Evolutionary conservation across 2,329 filamentous ascomycete species (phyloP).

Genomic region (Hymenoscyphus salicellus): DNA sequence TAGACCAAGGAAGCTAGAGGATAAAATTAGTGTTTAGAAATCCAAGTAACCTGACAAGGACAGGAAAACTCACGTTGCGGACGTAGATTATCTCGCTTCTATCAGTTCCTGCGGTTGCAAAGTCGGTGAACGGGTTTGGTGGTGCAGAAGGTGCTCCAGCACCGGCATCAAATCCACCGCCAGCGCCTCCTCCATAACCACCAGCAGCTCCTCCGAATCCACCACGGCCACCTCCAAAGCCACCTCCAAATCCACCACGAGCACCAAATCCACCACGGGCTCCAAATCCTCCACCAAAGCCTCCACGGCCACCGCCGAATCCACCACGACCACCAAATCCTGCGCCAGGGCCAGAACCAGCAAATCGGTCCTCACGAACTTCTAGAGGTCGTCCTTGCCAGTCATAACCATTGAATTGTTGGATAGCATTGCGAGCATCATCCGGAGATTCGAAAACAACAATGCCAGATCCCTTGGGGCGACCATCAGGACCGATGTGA

Average conservation of each 20-base stretch:
- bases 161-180: slow-evolving; percentile 48
- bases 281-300: slow-evolving; percentile 55
- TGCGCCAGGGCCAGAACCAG: slow-evolving; percentile 52
- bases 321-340: slow-evolving; percentile 44
- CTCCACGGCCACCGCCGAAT: slow-evolving; percentile 48
- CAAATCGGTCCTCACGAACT: slow-evolving; percentile 94
- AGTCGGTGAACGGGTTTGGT: slow-evolving; percentile 92
- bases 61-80: slow-evolving; percentile 73
- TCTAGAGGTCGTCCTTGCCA: slow-evolving; percentile 94
- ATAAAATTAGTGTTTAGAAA: neutral
- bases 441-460: slow-evolving; percentile 94
- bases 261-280: slow-evolving; percentile 48
- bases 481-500: slow-evolving; percentile 84
- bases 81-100: slow-evolving; percentile 85
- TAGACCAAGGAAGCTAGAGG: slow-evolving; percentile 88
- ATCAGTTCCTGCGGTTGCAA: slow-evolving; percentile 81
- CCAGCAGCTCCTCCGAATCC: slow-evolving; percentile 35
- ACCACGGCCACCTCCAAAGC: slow-evolving; percentile 54
- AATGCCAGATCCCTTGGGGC: slow-evolving; percentile 94
- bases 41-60: neutral
- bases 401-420: slow-evolving; percentile 97
- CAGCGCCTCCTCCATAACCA: slow-evolving; percentile 40
- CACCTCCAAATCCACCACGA: slow-evolving; percentile 55
- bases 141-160: slow-evolving; percentile 50
- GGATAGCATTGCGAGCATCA: slow-evolving; percentile 91